phyloP scores from a whole-genome alignment of 805 yeast genomes.

The Ogataea philodendri region DNA sequence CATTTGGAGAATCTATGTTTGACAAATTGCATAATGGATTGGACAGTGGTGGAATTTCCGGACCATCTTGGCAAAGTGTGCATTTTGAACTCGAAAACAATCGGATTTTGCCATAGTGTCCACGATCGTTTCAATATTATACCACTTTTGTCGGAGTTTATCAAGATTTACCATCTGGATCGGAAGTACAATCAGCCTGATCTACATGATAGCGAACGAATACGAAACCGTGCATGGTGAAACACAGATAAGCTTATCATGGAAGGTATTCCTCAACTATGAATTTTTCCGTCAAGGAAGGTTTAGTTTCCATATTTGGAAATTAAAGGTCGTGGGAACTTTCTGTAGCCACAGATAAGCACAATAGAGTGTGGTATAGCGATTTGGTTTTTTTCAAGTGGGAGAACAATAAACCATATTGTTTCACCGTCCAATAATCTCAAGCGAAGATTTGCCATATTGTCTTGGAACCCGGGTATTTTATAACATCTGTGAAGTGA shows the following conservation, averaged over 20 bases:
- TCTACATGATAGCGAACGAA: too few species aligned
- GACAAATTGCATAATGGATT: conserved; percentile 16
- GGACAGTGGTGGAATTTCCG: conserved; percentile 13
- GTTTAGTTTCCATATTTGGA: conserved; percentile 6
- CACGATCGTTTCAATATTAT: conserved; percentile 9
- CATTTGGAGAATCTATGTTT: conserved; percentile 16
- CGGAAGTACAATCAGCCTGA: conserved; percentile 2
- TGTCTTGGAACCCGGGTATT: conserved; percentile 10
- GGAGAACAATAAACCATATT: conserved; percentile 1
- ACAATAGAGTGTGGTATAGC: too few species aligned
- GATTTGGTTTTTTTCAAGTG: too few species aligned
- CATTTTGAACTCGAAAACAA: conserved; percentile 13
- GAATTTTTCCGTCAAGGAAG: conserved; percentile 1
- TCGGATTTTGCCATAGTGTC: conserved; percentile 6
- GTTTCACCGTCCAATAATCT: conserved; percentile 9
- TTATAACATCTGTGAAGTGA: conserved; percentile 10
- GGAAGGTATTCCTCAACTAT: neutral
- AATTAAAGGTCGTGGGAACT: conserved; percentile 5
- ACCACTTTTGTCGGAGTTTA: conserved; percentile 19
- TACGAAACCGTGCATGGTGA: too few species aligned
- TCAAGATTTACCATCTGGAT: conserved; percentile 20
- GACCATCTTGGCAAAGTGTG: conserved; percentile 13
- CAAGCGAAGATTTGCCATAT: conserved; percentile 5
- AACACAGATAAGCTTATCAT: neutral
- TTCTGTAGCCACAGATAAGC: conserved; percentile 8